Conservation (phyloP, 371 early-diverging fungal genomes). For the Haplosporangium sp. region DNA sequence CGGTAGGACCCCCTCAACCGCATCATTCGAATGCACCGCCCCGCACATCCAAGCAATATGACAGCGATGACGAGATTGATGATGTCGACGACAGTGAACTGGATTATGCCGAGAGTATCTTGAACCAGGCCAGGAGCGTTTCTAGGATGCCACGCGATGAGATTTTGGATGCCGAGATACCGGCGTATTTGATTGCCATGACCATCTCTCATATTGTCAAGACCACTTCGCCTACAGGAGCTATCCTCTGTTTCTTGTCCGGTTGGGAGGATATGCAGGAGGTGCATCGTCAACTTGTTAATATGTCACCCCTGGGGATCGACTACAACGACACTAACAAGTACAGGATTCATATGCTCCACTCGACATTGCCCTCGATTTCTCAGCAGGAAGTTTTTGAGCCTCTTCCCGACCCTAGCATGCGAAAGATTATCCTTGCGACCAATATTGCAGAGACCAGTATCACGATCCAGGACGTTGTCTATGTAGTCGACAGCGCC, state of each 20-base stretch:
- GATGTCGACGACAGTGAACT: slow-evolving; percentile 52
- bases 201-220: slow-evolving; percentile 55
- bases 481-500: slow-evolving; percentile 85
- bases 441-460: slow-evolving; percentile 94
- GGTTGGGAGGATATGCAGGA: slow-evolving; percentile 74
- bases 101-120: slow-evolving; percentile 44
- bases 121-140: slow-evolving; percentile 36
- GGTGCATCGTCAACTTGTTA: slow-evolving; percentile 44
- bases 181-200: slow-evolving; percentile 52
- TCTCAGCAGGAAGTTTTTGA: slow-evolving; percentile 79
- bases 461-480: slow-evolving; percentile 86
- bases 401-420: slow-evolving; percentile 56
- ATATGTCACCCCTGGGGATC: slow-evolving; percentile 43
- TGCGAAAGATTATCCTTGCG: slow-evolving; percentile 83
- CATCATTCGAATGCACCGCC: slow-evolving; percentile 10
- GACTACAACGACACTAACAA: slow-evolving; percentile 38
- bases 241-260: slow-evolving; percentile 83
- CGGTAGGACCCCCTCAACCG: slow-evolving; percentile 33
- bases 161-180: slow-evolving; percentile 55
- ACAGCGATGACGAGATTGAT: slow-evolving; percentile 55
- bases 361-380: slow-evolving; percentile 68
- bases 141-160: slow-evolving; percentile 54
- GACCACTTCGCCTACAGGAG: slow-evolving; percentile 56
- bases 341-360: slow-evolving; percentile 66
- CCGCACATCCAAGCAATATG: slow-evolving; percentile 16